These are phyloP conservation scores for Xylaria castorea DNA, from an alignment of 495 filamentous ascomycete species.

Conservation along the genomic window DNA sequence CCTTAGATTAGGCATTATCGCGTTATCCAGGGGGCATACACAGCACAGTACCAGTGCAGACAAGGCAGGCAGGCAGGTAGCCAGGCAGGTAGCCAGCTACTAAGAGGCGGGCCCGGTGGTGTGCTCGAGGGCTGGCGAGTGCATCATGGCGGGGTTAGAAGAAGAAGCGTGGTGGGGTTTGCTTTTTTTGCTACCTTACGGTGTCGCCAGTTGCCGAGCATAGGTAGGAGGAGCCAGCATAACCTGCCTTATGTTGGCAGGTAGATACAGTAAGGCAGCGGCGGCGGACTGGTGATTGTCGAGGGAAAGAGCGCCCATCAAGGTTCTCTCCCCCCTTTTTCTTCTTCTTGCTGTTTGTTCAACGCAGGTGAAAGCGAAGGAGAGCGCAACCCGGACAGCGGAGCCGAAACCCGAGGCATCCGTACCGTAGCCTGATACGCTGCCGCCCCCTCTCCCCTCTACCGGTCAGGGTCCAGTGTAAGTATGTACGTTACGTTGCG, in stretches of 20 bases:
- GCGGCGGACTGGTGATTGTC: neutral
- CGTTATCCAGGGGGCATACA: neutral
- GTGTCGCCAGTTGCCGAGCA: neutral
- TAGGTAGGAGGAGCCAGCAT: neutral
- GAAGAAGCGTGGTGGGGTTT: neutral
- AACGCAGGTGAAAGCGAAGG: too few relatives aligned
- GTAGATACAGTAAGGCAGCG: neutral
- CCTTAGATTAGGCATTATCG: neutral
- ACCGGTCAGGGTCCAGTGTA: neutral
- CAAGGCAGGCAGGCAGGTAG: neutral
- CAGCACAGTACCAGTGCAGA: too few relatives aligned
- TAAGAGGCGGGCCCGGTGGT: neutral
- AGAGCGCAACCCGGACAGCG: neutral
- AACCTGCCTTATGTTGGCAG: neutral
- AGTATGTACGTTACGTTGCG: neutral
- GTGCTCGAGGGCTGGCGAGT: constrained; percentile 11
- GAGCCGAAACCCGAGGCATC: neutral
- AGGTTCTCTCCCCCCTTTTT: neutral
- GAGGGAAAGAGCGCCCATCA: neutral
- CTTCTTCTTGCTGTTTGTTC: neutral
- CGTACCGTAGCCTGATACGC: neutral
- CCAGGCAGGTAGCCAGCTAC: neutral
- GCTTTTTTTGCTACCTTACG: neutral
- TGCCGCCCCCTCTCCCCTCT: neutral
- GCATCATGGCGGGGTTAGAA: constrained; percentile 12